Evolutionary conservation across 768 basidiomycete species (phyloP), one percentile per base, ranked within the genome.

Genomic region (Tylopilus intermedius): DNA sequence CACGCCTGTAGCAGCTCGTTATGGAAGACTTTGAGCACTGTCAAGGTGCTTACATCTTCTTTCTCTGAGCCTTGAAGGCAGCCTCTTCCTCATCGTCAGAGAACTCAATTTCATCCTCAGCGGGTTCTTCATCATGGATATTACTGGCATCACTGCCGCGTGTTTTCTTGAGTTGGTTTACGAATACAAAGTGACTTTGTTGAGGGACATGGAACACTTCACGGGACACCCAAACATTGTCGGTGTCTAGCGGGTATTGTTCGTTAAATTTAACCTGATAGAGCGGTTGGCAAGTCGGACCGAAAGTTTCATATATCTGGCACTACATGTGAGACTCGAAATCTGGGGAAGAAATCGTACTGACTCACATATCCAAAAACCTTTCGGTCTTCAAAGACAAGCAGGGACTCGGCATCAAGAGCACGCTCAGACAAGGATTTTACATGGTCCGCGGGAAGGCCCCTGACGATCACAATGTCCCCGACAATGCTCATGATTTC

Each of bases 121-220:
- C 88, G 2, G 90, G 86, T 66, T 98, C 95, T 69, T 98, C 95
- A 64, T 98, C 95, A 59, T 93, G 83, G 9, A 93, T 76, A 64
- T 97, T 98, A 62, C 89, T 92, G 21, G 95, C 95, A 60, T 98
- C 95, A 58, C 90, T 93, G 39, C 94, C 95, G 64, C 85, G 94
- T 56, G 82, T 66, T 15, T 72, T 76, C 54, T 80, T 79, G 43
- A 97, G 77, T 43, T 84, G 80, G 35, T 78, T 75, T 42, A 93
- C 77, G 66, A 90, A 93, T 47, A 97, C 86, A 64, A 94, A 94
- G 40, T 80, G 78, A 68, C 93, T 94, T 39, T 82, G 82, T 38
- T 76, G 73, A 2, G 90, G 87, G 33, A 92, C 80, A 68, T 94
- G 92, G 69, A 84, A 98, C 30, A 97, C 84, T 53, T 82, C 76